These are phyloP conservation scores for Boletus coccyginus DNA, from an alignment of 768 basidiomycete genomes.

Conservation along the genomic window DNA sequence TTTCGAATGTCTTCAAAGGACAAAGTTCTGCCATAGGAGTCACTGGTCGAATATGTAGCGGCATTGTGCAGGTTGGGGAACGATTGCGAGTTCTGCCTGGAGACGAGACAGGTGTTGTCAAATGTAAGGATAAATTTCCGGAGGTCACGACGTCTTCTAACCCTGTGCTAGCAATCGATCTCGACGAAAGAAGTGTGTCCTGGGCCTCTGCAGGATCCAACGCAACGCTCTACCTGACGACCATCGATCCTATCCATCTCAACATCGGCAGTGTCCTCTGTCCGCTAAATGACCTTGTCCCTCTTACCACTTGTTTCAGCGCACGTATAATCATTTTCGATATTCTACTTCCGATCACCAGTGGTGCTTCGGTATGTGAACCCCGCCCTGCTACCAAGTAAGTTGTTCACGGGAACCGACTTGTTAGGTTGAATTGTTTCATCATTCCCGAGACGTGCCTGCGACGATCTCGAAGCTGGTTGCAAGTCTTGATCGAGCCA, in stretches of 20 bases:
- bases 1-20: constrained; percentile 94
- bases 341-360: constrained; percentile 82
- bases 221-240: constrained; percentile 78
- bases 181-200: constrained; percentile 69
- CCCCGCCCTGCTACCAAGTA: not conserved
- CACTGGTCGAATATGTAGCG: constrained; percentile 80
- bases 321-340: constrained; percentile 95
- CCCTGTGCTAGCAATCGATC: constrained; percentile 65
- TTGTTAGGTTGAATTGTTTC: constrained; percentile 83
- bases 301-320: constrained; percentile 71
- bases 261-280: constrained; percentile 90
- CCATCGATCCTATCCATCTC: constrained; percentile 83
- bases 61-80: constrained; percentile 92
- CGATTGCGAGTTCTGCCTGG: constrained; percentile 84
- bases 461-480: constrained; percentile 81
- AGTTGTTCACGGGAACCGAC: not conserved
- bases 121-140: constrained; percentile 41
- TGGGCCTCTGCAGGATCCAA: constrained; percentile 94
- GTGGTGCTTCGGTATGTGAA: constrained; percentile 72
- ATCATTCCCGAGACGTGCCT: constrained; percentile 91
- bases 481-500: constrained; percentile 74
- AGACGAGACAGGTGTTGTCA: constrained; percentile 83
- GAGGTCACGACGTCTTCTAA: not conserved
- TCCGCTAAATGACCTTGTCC: constrained; percentile 65
- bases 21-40: constrained; percentile 76